Conservation (phyloP, 2,329 filamentous ascomycete genomes). For the Herpotrichia juniperi region DNA sequence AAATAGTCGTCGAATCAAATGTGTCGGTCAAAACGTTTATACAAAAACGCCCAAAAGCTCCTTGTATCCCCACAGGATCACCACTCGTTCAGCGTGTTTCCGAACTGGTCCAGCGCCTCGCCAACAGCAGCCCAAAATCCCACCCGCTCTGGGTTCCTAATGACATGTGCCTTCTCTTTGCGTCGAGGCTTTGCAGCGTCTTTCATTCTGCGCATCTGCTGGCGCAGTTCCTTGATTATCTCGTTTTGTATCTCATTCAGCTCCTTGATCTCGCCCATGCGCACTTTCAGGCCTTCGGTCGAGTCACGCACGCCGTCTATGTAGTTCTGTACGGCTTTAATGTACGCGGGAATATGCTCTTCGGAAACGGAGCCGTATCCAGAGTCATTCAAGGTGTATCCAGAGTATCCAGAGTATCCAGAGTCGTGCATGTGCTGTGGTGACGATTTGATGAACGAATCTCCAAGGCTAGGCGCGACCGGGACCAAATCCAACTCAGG, state of each 20-base stretch:
- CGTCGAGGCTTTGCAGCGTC: neutral
- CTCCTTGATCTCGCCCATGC: conserved; percentile 41
- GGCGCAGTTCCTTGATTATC: conserved; percentile 35
- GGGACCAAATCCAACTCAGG: conserved; percentile 13
- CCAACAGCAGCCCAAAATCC: conserved; percentile 18
- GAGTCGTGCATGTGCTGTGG: neutral
- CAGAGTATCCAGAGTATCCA: neutral
- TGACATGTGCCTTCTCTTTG: neutral
- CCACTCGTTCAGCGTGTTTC: conserved; percentile 19
- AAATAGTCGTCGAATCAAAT: neutral
- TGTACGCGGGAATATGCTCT: conserved; percentile 25
- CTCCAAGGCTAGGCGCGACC: neutral
- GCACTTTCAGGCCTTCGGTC: conserved; percentile 31
- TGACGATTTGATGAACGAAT: neutral
- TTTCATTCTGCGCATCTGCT: conserved; percentile 14
- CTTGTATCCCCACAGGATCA: conserved; percentile 2
- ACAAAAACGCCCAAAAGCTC: neutral
- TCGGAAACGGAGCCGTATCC: neutral
- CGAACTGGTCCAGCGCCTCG: conserved; percentile 21
- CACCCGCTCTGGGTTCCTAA: neutral
- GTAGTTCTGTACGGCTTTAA: conserved; percentile 31
- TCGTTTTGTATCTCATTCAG: conserved; percentile 40
- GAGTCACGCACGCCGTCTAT: conserved; percentile 33
- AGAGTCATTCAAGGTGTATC: neutral
- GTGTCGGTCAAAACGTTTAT: neutral